These are phyloP conservation scores for Jackrogersella minutella DNA, from an alignment of 495 filamentous ascomycete species.

Conservation along the genomic window DNA sequence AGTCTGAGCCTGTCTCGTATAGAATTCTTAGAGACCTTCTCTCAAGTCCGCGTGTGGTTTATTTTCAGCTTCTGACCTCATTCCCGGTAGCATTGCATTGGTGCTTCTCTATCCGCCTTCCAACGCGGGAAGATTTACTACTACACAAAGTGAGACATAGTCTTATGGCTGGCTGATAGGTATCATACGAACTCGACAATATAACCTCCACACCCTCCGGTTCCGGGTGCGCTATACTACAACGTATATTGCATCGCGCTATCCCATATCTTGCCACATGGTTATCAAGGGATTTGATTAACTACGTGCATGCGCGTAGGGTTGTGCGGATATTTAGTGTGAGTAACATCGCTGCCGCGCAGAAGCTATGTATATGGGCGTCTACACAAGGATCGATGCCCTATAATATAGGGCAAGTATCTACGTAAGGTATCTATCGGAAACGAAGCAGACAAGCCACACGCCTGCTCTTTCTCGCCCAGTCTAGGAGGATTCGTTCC, in stretches of 20 bases:
- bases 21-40: background rate
- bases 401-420: background rate
- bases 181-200: background rate
- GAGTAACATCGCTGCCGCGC: slow-evolving; percentile 21
- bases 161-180: background rate
- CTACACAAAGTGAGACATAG: background rate
- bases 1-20: background rate
- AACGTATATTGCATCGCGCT: slow-evolving; percentile 25
- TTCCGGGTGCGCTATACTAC: slow-evolving; percentile 1
- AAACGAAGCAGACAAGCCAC: slow-evolving; percentile 19
- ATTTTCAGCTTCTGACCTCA: background rate
- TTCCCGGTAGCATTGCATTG: background rate
- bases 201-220: slow-evolving; percentile 1
- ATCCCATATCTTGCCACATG: slow-evolving; percentile 31
- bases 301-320: background rate
- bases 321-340: slow-evolving; percentile 4
- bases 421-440: slow-evolving; percentile 5
- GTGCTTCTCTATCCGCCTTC: background rate
- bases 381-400: slow-evolving; percentile 8
- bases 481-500: slow-evolving; percentile 25
- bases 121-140: background rate
- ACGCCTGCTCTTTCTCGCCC: background rate
- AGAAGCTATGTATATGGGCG: slow-evolving; percentile 7
- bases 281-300: slow-evolving; percentile 22
- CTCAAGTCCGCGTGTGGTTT: background rate